Base-by-base conservation (phyloP, 192 early-diverging fungal species). In the Glomus cerebriforme region DNA sequence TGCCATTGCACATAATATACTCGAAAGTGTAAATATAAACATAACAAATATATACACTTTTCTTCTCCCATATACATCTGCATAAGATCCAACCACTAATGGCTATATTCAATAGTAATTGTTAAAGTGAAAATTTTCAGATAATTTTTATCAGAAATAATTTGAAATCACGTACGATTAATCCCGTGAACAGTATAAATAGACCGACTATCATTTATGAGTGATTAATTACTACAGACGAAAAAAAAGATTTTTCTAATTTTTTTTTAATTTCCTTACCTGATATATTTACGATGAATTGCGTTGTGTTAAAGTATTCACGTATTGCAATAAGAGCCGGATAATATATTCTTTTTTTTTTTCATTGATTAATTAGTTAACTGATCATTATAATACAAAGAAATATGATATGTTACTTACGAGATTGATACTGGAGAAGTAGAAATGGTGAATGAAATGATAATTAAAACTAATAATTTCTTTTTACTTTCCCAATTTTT, bases 11-110 rank as follows among this genome's bases (percentile, higher is more conserved):
- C 80, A 79, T 29, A 81, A 54, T 34, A 84, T 31, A 1, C 80
- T 81, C 9, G 80, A 80, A 63, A 84, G 63, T 63, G 81, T 82
- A 79, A 82, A 84, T 59, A 84, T 84, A 58, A 73, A 17, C 73
- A 80, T 81, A 2, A 80, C 81, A 63, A 66, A 37, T 26, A 84
- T 68, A 72, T 84, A 84, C 72, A 84, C 80, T 29, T 75, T 80
- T 13, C 81, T 72, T 15, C 83, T 67, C n/a, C 83, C 83, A 45
- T 69, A 64, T 73, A 81, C 79, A n/a, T 84, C 81, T 22, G 80
- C 81, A 37, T 82, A 81, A 0, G 83, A 79, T 17, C 80, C 83
- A 80, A 80, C 81, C 39, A 81, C 81, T 26, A 84, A 72, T 7
- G 83, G 83, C 83, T 81, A 76, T 58, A 84, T 77, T 34, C 54